Conservation (phyloP, 129 eudicot species). For the Rutidosis leptorrhynchoides region DNA sequence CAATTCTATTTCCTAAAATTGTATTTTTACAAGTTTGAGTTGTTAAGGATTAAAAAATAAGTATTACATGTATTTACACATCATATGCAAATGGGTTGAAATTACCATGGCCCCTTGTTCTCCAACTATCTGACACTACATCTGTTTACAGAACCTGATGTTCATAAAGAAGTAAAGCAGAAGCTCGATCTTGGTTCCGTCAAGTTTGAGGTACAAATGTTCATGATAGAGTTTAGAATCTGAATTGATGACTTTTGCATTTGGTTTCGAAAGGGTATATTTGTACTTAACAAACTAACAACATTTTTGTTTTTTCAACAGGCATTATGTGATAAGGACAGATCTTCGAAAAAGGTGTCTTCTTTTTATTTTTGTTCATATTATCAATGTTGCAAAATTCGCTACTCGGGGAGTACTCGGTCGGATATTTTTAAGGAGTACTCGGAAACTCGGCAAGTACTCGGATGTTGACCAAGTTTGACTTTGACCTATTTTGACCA, state of each 20-base stretch:
- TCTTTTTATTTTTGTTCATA: too few relatives aligned
- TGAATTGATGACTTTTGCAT: neutral
- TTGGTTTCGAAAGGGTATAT: neutral
- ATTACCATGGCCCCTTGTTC: neutral
- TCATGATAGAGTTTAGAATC: neutral
- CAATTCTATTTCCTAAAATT: neutral
- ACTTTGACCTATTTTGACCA: too few relatives aligned
- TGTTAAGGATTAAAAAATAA: neutral
- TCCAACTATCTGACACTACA: neutral
- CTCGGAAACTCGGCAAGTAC: too few relatives aligned
- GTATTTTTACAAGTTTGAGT: neutral
- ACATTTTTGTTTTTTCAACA: constrained; percentile 35
- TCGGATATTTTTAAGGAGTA: too few relatives aligned
- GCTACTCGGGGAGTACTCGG: too few relatives aligned
- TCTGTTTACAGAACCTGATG: constrained; percentile 80
- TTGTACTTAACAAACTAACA: neutral
- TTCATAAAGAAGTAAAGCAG: constrained; percentile 89
- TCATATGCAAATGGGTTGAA: neutral
- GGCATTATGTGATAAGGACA: constrained; percentile 89
- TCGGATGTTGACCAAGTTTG: too few relatives aligned
- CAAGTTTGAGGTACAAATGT: constrained; percentile 75
- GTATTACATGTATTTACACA: neutral
- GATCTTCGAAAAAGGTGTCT: constrained; percentile 75
- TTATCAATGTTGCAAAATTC: too few relatives aligned
- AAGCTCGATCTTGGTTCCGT: constrained; percentile 92